Conservation (phyloP, 2,329 filamentous ascomycete genomes). For the Fusarium sterilihyphosum region DNA sequence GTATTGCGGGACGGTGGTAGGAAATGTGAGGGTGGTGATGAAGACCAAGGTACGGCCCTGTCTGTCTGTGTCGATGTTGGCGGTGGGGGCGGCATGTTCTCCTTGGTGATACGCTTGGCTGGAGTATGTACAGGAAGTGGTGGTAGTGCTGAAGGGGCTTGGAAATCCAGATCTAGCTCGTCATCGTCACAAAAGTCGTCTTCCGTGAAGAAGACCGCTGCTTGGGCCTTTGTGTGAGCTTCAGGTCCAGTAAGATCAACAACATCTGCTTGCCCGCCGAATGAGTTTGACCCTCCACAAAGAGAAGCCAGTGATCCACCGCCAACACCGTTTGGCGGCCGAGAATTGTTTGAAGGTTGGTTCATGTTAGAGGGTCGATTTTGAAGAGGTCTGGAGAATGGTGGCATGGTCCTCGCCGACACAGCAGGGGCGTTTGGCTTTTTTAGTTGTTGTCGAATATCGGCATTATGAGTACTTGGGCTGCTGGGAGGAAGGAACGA, state of each 20-base stretch:
- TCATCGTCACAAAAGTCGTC: slow-evolving; percentile 90
- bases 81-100: slow-evolving; percentile 43
- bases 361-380: slow-evolving; percentile 49
- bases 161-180: slow-evolving; percentile 75
- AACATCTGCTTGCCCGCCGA: slow-evolving; percentile 47
- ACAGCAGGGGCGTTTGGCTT: slow-evolving; percentile 53
- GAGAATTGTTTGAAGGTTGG: slow-evolving; percentile 29
- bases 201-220: slow-evolving; percentile 71
- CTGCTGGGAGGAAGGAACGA: slow-evolving; percentile 65
- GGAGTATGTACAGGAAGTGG: slow-evolving; percentile 40
- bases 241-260: slow-evolving; percentile 50
- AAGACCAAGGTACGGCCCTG: slow-evolving; percentile 74
- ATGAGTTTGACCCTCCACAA: slow-evolving; percentile 59
- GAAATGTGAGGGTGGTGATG: slow-evolving; percentile 65
- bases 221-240: slow-evolving; percentile 40
- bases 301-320: slow-evolving; percentile 52
- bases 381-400: slow-evolving; percentile 41
- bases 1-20: slow-evolving; percentile 47
- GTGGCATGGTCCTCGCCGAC: slow-evolving; percentile 52
- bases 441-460: slow-evolving; percentile 63
- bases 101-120: slow-evolving; percentile 35
- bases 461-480: slow-evolving; percentile 55
- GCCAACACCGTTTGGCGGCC: slow-evolving; percentile 11
- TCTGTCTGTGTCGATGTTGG: slow-evolving; percentile 43
- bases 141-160: slow-evolving; percentile 66